Percentiles rank a stretch among this genome's conserved stretches.
Conservation (phyloP, 164 flowering plant species). For the Umbilicus rupestris region DNA sequence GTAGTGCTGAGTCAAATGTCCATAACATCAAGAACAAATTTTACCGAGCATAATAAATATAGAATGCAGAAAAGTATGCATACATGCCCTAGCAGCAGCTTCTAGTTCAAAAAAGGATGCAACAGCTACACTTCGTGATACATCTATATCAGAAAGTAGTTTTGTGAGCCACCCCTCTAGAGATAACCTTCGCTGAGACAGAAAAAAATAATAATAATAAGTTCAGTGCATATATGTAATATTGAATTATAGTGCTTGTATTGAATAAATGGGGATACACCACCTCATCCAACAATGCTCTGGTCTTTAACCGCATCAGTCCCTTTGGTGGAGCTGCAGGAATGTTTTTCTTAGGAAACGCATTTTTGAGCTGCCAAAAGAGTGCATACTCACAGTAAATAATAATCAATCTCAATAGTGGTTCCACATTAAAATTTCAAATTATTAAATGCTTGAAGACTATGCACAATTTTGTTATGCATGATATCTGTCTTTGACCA, state of each 20-base stretch:
- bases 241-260: neutral
- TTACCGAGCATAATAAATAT: neutral
- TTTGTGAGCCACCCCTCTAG: slow-evolving; percentile 93
- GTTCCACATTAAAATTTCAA: neutral
- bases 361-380: slow-evolving; percentile 57
- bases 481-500: neutral
- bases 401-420: neutral
- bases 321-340: slow-evolving; percentile 98
- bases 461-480: neutral
- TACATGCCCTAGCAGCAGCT: slow-evolving; percentile 97
- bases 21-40: neutral
- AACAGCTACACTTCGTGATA: slow-evolving; percentile 75
- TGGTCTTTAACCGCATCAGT: slow-evolving; percentile 69
- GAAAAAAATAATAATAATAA: slow-evolving; percentile 30
- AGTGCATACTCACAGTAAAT: neutral
- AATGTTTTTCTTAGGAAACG: slow-evolving; percentile 60
- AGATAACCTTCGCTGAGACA: slow-evolving; percentile 84
- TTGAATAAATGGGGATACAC: neutral
- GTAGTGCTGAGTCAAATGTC: neutral
- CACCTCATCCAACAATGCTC: slow-evolving; percentile 79
- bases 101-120: slow-evolving; percentile 98
- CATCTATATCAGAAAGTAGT: slow-evolving; percentile 81
- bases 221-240: neutral
- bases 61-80: slow-evolving; percentile 25
- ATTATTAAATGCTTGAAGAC: neutral